A percentile compares a stretch with the other conserved stretches of the same genome.
phyloP scores from a whole-genome alignment of 371 early-diverging fungal genomes.

The Cokeromyces recurvatus region DNA sequence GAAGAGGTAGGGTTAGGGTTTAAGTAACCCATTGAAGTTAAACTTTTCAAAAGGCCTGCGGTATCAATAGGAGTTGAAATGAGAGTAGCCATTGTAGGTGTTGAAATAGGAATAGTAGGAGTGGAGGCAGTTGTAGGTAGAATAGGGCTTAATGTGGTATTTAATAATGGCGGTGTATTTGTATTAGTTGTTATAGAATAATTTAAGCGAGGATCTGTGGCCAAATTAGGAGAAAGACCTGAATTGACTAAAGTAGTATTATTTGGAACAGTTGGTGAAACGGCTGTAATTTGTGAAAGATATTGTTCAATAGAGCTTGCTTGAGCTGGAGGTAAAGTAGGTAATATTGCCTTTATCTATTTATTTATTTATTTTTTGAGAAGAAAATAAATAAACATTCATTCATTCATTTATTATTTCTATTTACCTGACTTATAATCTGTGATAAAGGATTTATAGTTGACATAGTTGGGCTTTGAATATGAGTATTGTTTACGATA shows the following conservation, averaged over 20 bases:
- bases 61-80: constrained; percentile 18
- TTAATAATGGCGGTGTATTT: constrained; percentile 1
- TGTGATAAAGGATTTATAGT: constrained; percentile 24
- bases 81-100: not conserved
- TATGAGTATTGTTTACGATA: not conserved
- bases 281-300: constrained; percentile 25
- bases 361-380: too few species aligned
- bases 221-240: constrained; percentile 1
- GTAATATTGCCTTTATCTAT: constrained; percentile 43
- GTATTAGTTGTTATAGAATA: not conserved
- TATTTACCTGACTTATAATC: constrained; percentile 28
- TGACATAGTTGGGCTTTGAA: too few species aligned
- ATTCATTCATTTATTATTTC: not conserved
- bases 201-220: not conserved
- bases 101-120: not conserved
- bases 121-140: not conserved
- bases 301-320: constrained; percentile 34
- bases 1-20: constrained; percentile 6
- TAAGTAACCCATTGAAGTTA: constrained; percentile 37
- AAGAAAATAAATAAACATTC: not conserved
- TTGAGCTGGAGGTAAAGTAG: constrained; percentile 34
- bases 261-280: constrained; percentile 15
- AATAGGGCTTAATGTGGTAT: not conserved
- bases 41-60: constrained; percentile 28
- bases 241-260: constrained; percentile 7